These are phyloP conservation scores for Phytophthora constricta DNA, from an alignment of 352 stramenopile species.

Conservation along the genomic window DNA sequence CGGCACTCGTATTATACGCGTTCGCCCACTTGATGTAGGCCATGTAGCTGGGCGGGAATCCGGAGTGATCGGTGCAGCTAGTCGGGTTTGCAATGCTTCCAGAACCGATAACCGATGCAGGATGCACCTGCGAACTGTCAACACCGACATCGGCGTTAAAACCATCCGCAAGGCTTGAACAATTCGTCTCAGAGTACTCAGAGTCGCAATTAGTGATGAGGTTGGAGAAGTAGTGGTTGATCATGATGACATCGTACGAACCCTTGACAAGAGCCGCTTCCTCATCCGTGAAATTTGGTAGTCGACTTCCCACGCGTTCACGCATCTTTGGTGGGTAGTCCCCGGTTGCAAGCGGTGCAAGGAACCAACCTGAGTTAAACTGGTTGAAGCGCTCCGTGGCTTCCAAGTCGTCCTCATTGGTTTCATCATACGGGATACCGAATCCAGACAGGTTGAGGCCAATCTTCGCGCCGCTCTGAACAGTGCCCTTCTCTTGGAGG, in stretches of 20 bases:
- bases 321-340: constrained; percentile 94
- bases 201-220: constrained; percentile 59
- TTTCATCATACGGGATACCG: constrained; percentile 77
- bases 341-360: constrained; percentile 87
- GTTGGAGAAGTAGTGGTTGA: constrained; percentile 94
- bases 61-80: constrained; percentile 32
- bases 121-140: constrained; percentile 60
- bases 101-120: constrained; percentile 33
- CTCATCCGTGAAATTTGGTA: constrained; percentile 89
- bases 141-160: constrained; percentile 55
- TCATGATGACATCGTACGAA: constrained; percentile 93
- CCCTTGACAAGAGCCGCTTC: constrained; percentile 77
- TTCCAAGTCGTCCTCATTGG: constrained; percentile 41
- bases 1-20: constrained; percentile 40
- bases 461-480: constrained; percentile 72
- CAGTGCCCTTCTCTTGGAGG: constrained; percentile 53
- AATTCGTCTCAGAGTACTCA: constrained; percentile 43
- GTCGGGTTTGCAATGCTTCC: constrained; percentile 34
- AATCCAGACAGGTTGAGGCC: constrained; percentile 92
- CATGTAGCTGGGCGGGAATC: constrained; percentile 60
- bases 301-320: constrained; percentile 65
- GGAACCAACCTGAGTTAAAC: constrained; percentile 93
- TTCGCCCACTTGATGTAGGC: constrained; percentile 56
- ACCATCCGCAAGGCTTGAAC: constrained; percentile 35
- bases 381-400: constrained; percentile 86